phyloP scores from a whole-genome alignment of 306 rosid species.

The Echinosophora koreensis region DNA sequence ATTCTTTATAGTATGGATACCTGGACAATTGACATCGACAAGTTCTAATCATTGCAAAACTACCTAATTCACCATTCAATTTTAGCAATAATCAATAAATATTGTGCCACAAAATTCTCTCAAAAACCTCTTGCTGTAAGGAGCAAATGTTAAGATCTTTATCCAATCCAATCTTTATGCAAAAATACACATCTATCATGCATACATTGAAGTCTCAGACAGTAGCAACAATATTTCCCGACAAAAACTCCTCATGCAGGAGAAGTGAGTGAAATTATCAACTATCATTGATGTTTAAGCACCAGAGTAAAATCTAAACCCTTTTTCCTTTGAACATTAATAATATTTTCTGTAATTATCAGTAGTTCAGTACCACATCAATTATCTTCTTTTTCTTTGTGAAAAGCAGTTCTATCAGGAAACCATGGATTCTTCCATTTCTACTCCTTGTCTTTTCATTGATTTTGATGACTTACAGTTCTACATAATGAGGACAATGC shows the following conservation, averaged over 20 bases:
- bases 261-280: background rate
- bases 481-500: background rate
- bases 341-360: background rate
- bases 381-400: background rate
- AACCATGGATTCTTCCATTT: background rate
- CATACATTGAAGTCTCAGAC: background rate
- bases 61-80: slow-evolving; percentile 16
- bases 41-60: slow-evolving; percentile 2
- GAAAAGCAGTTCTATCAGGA: background rate
- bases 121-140: slow-evolving; percentile 1
- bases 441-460: background rate
- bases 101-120: background rate
- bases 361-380: background rate
- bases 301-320: slow-evolving; percentile 1
- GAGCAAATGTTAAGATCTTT: slow-evolving; percentile 6
- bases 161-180: background rate
- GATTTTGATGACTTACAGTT: background rate
- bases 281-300: background rate
- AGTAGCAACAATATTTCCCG: background rate
- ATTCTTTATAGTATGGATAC: background rate
- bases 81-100: background rate
- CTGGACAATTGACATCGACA: background rate
- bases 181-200: background rate
- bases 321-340: background rate
- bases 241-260: background rate